Conservation (phyloP, 2,329 filamentous ascomycete species). For the Colletotrichum sublineola region DNA sequence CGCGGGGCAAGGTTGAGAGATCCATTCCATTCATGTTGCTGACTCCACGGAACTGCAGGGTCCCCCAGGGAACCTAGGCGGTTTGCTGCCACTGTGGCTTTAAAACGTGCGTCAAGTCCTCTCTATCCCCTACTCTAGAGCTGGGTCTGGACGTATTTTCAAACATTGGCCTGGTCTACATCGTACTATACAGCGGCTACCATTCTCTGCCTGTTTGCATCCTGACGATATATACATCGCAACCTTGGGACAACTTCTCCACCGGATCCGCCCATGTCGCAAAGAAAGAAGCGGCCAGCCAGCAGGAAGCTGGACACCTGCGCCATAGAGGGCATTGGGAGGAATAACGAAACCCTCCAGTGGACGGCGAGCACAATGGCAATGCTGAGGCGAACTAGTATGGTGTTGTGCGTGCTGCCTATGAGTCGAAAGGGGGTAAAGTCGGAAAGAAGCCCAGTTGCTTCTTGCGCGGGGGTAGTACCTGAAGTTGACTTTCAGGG, state of each 20-base stretch:
- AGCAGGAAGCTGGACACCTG: not conserved
- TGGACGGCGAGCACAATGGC: not conserved
- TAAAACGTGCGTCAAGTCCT: slow-evolving; percentile 40
- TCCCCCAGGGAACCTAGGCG: slow-evolving; percentile 19
- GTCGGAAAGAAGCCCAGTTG: not conserved
- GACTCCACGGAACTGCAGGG: slow-evolving; percentile 29
- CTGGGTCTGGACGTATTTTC: slow-evolving; percentile 35
- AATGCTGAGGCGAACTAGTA: not conserved
- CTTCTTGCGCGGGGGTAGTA: slow-evolving; percentile 8
- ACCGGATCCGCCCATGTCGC: slow-evolving; percentile 26
- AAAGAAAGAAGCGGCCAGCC: slow-evolving; percentile 11
- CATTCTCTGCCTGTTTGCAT: slow-evolving; percentile 15
- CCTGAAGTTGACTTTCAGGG: not conserved
- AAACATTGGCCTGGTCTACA: slow-evolving; percentile 37
- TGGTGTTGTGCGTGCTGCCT: not conserved
- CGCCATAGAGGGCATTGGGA: not conserved
- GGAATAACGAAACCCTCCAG: not conserved
- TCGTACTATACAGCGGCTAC: not conserved
- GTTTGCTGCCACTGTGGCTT: slow-evolving; percentile 29
- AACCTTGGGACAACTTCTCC: slow-evolving; percentile 1
- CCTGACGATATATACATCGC: slow-evolving; percentile 5
- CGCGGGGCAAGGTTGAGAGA: slow-evolving; percentile 5
- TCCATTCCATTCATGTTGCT: slow-evolving; percentile 18
- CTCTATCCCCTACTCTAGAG: slow-evolving; percentile 32
- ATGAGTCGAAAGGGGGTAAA: not conserved